Evolutionary conservation across 116 monocot genomes (phyloP).

Genomic region (Zostera marina): DNA sequence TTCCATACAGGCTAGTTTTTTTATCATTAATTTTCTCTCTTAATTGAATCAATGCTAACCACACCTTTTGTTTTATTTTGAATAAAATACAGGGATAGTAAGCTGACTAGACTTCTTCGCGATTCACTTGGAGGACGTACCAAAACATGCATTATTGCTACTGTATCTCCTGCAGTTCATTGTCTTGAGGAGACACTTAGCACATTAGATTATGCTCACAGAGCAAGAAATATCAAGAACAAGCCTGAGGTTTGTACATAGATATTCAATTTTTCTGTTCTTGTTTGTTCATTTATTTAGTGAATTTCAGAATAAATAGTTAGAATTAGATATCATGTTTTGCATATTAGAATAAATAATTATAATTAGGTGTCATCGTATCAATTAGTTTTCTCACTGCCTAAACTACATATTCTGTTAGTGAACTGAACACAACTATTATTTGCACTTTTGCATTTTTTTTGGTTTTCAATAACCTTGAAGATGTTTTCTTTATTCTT

Average conservation of each 20-base stretch:
- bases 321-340: too few species aligned
- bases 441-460: too few species aligned
- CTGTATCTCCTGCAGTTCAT: constrained; percentile 92
- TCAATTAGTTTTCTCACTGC: too few species aligned
- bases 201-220: constrained; percentile 97
- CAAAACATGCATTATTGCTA: constrained; percentile 97
- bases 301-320: too few species aligned
- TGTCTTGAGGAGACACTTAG: constrained; percentile 96
- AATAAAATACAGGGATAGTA: constrained; percentile 56
- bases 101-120: constrained; percentile 78
- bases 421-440: too few species aligned
- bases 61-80: not conserved
- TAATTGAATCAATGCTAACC: not conserved
- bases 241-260: constrained; percentile 55
- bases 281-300: not conserved
- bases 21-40: not conserved
- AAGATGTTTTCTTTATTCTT: too few species aligned
- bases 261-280: not conserved
- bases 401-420: too few species aligned
- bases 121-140: constrained; percentile 96
- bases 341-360: too few species aligned
- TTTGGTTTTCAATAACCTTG: too few species aligned
- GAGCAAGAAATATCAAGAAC: constrained; percentile 96
- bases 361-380: too few species aligned
- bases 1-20: constrained; percentile 85